Conservation (phyloP, 805 yeast species). For the Ascoidea asiatica region DNA sequence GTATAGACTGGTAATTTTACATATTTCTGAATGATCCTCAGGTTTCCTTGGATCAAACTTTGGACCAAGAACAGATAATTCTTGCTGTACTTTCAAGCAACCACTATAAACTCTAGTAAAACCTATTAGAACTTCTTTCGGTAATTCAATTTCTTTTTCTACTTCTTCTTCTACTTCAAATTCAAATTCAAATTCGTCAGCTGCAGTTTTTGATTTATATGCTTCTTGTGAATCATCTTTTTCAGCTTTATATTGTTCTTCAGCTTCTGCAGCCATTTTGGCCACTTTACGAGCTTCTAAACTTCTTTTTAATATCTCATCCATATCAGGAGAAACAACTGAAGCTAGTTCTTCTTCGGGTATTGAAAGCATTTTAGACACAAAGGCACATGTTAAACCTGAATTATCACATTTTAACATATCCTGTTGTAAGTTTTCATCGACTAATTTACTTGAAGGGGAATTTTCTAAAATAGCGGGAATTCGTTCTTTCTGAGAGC, state of each 20-base stretch:
- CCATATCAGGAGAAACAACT: conserved; percentile 22
- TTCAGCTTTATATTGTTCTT: conserved; percentile 17
- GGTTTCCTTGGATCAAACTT: conserved; percentile 62
- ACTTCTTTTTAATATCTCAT: conserved; percentile 50
- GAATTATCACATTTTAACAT: conserved; percentile 56
- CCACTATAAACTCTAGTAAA: conserved; percentile 88
- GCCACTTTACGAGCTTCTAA: conserved; percentile 56
- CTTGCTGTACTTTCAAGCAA: conserved; percentile 59
- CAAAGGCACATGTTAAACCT: conserved; percentile 63
- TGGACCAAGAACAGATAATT: conserved; percentile 70
- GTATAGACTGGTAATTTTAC: conserved; percentile 56
- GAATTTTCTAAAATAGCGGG: conserved; percentile 51
- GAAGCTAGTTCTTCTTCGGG: conserved; percentile 70
- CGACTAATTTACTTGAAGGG: conserved; percentile 35
- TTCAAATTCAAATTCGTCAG: conserved; percentile 20
- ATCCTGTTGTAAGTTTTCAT: conserved; percentile 31
- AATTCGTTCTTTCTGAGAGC: conserved; percentile 62
- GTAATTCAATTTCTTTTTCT: conserved; percentile 15
- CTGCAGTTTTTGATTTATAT: conserved; percentile 11
- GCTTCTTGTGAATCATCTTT: conserved; percentile 5
- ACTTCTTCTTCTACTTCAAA: conserved; percentile 29
- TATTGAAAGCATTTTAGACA: conserved; percentile 79
- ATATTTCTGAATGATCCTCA: conserved; percentile 37
- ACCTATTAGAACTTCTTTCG: conserved; percentile 64
- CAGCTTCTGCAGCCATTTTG: conserved; percentile 48